Percentiles rank a stretch among this genome's conserved stretches.
phyloP scores from a whole-genome alignment of 2,329 filamentous ascomycete species.

The Berkeleyomyces rouxiae region DNA sequence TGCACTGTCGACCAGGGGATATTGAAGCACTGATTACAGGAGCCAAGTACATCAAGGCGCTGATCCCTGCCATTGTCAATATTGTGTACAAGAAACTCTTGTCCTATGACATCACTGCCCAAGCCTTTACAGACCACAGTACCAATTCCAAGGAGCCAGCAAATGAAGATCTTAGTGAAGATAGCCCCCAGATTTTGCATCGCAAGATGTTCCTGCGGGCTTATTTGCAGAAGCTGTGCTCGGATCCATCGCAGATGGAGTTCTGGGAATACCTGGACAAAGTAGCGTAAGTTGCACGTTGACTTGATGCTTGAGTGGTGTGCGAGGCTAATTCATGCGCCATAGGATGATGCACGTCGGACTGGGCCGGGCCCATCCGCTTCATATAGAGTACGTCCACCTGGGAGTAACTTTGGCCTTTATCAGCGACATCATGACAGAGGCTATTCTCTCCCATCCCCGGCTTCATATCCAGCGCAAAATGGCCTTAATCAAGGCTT shows the following conservation, averaged over 20 bases:
- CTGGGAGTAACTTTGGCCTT: constrained; percentile 56
- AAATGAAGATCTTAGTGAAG: constrained; percentile 45
- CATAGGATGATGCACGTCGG: constrained; percentile 62
- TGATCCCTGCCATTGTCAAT: constrained; percentile 70
- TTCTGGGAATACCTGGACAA: constrained; percentile 78
- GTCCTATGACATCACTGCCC: constrained; percentile 66
- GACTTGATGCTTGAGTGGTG: background rate
- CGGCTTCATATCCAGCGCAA: constrained; percentile 50
- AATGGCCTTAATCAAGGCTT: constrained; percentile 55
- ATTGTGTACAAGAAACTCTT: constrained; percentile 72
- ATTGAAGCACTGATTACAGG: constrained; percentile 53
- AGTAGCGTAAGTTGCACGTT: constrained; percentile 41
- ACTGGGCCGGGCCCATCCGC: constrained; percentile 51
- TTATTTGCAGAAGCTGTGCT: constrained; percentile 58
- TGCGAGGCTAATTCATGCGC: background rate
- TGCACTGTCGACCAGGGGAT: constrained; percentile 30
- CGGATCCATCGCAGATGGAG: constrained; percentile 56
- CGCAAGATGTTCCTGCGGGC: constrained; percentile 65
- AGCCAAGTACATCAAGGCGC: constrained; percentile 62
- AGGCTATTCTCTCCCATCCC: constrained; percentile 58
- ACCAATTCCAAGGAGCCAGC: constrained; percentile 51
- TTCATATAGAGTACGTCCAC: constrained; percentile 69
- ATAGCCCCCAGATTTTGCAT: constrained; percentile 58
- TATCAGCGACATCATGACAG: constrained; percentile 61
- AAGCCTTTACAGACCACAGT: constrained; percentile 49